These are phyloP conservation scores for Coemansia sp. DNA, from an alignment of 192 early-diverging fungal genomes.

Conservation along the genomic window DNA sequence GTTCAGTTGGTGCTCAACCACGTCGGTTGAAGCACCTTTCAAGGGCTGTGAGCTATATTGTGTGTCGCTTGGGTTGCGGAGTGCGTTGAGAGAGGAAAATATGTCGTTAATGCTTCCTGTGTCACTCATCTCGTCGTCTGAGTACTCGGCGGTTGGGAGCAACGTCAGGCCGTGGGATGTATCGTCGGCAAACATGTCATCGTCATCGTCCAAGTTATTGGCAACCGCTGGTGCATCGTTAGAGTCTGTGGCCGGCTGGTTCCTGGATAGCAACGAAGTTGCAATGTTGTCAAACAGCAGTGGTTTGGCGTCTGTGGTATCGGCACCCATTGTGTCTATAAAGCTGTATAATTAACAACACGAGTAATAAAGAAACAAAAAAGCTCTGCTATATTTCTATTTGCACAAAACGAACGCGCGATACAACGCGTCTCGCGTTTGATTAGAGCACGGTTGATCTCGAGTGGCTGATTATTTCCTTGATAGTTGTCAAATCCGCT, in stretches of 20 bases:
- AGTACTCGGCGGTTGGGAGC: conserved; percentile 26
- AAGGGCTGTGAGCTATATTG: not conserved
- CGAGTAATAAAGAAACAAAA: too few species aligned
- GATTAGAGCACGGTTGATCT: too few species aligned
- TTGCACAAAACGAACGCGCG: too few species aligned
- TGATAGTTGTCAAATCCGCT: too few species aligned
- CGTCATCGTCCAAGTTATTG: not conserved
- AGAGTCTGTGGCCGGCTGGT: not conserved
- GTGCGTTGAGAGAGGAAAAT: conserved; percentile 5
- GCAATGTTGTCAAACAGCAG: conserved; percentile 6
- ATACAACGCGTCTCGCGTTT: too few species aligned
- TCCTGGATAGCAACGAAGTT: conserved; percentile 2
- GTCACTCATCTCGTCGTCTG: conserved; percentile 12
- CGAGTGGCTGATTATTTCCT: too few species aligned
- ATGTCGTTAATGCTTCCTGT: not conserved
- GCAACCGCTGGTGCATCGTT: not conserved
- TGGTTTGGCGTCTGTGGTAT: not conserved
- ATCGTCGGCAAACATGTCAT: conserved; percentile 5
- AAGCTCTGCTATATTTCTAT: too few species aligned
- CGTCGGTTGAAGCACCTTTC: not conserved
- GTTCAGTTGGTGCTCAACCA: too few species aligned
- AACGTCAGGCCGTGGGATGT: conserved; percentile 12
- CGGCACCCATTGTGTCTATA: not conserved
- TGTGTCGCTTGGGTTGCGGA: not conserved
- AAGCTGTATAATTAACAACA: too few species aligned